Evolutionary conservation across 2,329 filamentous ascomycete genomes (phyloP).

Genomic region (Akanthomyces muscarius): DNA sequence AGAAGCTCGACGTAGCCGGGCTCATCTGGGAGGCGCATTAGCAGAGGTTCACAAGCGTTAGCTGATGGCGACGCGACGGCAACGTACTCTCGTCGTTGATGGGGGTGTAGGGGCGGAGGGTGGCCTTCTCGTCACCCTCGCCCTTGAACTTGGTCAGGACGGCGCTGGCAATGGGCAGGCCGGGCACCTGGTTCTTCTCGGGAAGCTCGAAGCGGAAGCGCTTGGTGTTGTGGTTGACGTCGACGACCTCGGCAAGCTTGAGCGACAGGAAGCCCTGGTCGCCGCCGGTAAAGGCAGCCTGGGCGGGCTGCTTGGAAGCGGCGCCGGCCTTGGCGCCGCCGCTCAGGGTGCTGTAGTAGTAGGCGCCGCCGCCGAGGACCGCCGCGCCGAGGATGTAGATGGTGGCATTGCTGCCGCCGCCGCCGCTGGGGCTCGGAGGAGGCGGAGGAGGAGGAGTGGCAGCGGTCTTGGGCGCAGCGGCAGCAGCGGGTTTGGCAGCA

Average conservation of each 20-base stretch:
- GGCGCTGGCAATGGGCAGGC: slow-evolving; percentile 77
- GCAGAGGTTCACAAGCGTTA: neutral
- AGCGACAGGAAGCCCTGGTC: slow-evolving; percentile 86
- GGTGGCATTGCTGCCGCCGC: slow-evolving; percentile 53
- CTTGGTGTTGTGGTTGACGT: slow-evolving; percentile 93
- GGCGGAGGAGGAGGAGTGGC: slow-evolving; percentile 39
- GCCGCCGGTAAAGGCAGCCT: slow-evolving; percentile 67
- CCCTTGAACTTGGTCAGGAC: slow-evolving; percentile 90
- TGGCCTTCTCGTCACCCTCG: slow-evolving; percentile 75
- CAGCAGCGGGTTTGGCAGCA: slow-evolving; percentile 38
- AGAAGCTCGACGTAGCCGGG: slow-evolving; percentile 82
- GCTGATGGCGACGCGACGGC: too few relatives aligned
- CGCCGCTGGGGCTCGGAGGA: slow-evolving; percentile 42
- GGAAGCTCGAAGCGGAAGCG: slow-evolving; percentile 82
- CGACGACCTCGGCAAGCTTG: slow-evolving; percentile 72
- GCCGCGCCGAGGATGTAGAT: slow-evolving; percentile 59
- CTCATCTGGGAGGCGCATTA: slow-evolving; percentile 47
- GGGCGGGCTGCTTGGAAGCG: slow-evolving; percentile 38
- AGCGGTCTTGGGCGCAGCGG: slow-evolving; percentile 35
- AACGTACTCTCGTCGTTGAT: slow-evolving; percentile 73
- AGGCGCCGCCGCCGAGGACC: slow-evolving; percentile 55
- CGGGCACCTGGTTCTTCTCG: slow-evolving; percentile 78
- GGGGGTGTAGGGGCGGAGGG: slow-evolving; percentile 90
- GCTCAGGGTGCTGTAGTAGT: slow-evolving; percentile 39
- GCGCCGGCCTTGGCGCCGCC: slow-evolving; percentile 46